Conservation (phyloP, 2,329 filamentous ascomycete genomes). For the Pestalotiopsis sp. region DNA sequence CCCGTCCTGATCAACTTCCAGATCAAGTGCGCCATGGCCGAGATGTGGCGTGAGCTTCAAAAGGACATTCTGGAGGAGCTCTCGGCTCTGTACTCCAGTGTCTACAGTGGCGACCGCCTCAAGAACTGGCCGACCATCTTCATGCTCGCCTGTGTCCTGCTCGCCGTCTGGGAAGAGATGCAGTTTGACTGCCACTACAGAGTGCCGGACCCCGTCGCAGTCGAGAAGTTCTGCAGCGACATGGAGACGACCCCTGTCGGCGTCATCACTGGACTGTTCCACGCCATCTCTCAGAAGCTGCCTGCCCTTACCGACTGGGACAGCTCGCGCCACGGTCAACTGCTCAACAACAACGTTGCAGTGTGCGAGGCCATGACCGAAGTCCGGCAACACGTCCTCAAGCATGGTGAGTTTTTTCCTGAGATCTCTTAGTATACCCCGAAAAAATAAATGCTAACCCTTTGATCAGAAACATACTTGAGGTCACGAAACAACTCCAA, state of each 20-base stretch:
- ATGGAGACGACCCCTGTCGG: constrained; percentile 97
- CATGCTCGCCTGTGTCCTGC: constrained; percentile 89
- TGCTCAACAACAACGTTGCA: constrained; percentile 87
- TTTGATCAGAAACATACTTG: constrained; percentile 77
- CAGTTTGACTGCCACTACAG: constrained; percentile 98
- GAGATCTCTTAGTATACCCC: not conserved
- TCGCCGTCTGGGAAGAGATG: constrained; percentile 98
- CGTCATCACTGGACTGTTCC: constrained; percentile 95
- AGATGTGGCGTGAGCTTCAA: constrained; percentile 97
- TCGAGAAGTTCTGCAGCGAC: constrained; percentile 93
- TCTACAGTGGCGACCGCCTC: constrained; percentile 94
- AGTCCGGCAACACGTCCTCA: constrained; percentile 87
- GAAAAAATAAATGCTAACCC: constrained; percentile 40
- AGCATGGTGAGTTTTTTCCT: constrained; percentile 73
- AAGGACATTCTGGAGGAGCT: constrained; percentile 96
- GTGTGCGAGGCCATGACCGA: constrained; percentile 97
- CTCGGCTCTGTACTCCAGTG: constrained; percentile 90
- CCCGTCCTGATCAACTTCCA: constrained; percentile 99
- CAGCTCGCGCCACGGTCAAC: constrained; percentile 84
- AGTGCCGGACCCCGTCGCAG: constrained; percentile 78
- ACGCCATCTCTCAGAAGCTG: constrained; percentile 95
- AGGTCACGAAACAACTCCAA: constrained; percentile 76
- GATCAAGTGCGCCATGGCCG: constrained; percentile 94
- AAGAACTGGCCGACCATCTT: constrained; percentile 99
- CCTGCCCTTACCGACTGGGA: constrained; percentile 95